These are phyloP conservation scores for Saccharum officinarum DNA, from an alignment of 176 grass and related monocot genomes.

Conservation along the genomic window DNA sequence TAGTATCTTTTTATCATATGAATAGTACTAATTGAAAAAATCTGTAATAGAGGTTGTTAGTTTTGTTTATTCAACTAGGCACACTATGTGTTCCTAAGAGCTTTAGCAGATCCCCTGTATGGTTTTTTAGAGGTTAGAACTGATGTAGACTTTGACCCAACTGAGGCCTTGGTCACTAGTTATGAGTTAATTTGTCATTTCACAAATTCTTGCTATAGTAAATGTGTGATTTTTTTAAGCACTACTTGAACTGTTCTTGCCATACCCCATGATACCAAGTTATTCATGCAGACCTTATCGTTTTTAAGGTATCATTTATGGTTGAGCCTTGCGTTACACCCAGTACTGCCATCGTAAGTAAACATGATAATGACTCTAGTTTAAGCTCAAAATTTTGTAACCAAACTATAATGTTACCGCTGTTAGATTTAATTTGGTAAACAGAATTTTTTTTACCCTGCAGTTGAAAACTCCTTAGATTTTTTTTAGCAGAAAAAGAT, in stretches of 20 bases:
- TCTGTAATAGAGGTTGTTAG: not conserved
- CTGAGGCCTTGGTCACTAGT: not conserved
- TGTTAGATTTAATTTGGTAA: not conserved
- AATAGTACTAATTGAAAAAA: not conserved
- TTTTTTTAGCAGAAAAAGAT: not conserved
- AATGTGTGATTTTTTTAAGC: not conserved
- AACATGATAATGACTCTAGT: not conserved
- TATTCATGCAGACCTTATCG: not conserved
- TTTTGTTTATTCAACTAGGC: slow-evolving; percentile 1
- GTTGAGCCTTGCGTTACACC: not conserved
- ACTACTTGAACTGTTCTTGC: slow-evolving; percentile 10
- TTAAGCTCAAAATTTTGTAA: slow-evolving; percentile 8
- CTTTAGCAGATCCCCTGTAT: not conserved
- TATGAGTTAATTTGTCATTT: not conserved
- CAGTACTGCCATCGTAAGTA: not conserved
- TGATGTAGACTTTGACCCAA: not conserved
- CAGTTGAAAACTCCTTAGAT: slow-evolving; percentile 8
- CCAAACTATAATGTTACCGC: not conserved
- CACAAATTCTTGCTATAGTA: slow-evolving; percentile 8
- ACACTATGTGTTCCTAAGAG: slow-evolving; percentile 1
- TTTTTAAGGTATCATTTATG: not conserved
- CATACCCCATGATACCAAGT: not conserved
- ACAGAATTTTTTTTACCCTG: not conserved
- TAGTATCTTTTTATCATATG: not conserved
- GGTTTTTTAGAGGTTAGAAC: not conserved